Conservation (phyloP, 1,284 basidiomycete species). For the Kalmanozyma brasiliensis region DNA sequence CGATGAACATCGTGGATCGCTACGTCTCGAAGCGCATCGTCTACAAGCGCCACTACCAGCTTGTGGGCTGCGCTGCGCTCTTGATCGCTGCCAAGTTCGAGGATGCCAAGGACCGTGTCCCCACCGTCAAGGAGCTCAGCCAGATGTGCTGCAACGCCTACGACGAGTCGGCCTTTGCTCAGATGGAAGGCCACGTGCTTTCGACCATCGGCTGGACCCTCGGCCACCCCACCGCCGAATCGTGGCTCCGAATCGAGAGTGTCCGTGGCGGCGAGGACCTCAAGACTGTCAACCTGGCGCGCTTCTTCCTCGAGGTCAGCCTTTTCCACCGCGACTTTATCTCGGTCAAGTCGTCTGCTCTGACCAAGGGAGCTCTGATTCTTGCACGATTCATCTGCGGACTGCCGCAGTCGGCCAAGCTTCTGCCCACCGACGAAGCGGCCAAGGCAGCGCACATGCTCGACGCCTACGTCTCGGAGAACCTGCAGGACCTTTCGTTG, state of each 20-base stretch:
- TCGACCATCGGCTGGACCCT: conserved; percentile 94
- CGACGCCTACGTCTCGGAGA: conserved; percentile 84
- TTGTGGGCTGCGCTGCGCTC: conserved; percentile 96
- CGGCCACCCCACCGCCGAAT: conserved; percentile 97
- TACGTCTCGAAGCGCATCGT: conserved; percentile 98
- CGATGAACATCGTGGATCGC: conserved; percentile 98
- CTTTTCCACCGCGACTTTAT: conserved; percentile 96
- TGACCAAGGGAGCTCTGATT: conserved; percentile 86
- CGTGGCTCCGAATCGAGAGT: conserved; percentile 82
- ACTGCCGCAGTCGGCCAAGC: conserved; percentile 30
- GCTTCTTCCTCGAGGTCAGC: conserved; percentile 98
- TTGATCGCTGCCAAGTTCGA: conserved; percentile 99
- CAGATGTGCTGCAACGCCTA: conserved; percentile 95
- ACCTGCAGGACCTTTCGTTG: conserved; percentile 88
- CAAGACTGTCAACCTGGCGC: conserved; percentile 90
- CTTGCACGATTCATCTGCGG: conserved; percentile 82
- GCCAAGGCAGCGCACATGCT: conserved; percentile 75
- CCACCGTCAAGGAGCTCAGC: conserved; percentile 89
- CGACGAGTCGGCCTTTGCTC: conserved; percentile 88
- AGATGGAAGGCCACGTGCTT: conserved; percentile 86
- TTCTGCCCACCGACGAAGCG: conserved; percentile 36
- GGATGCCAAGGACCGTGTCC: conserved; percentile 97
- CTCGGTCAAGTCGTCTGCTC: conserved; percentile 82
- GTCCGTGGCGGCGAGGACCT: conserved; percentile 75
- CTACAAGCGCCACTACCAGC: conserved; percentile 98